Base-by-base conservation (phyloP, 257 asterid genomes). In the Gentiana straminea region DNA sequence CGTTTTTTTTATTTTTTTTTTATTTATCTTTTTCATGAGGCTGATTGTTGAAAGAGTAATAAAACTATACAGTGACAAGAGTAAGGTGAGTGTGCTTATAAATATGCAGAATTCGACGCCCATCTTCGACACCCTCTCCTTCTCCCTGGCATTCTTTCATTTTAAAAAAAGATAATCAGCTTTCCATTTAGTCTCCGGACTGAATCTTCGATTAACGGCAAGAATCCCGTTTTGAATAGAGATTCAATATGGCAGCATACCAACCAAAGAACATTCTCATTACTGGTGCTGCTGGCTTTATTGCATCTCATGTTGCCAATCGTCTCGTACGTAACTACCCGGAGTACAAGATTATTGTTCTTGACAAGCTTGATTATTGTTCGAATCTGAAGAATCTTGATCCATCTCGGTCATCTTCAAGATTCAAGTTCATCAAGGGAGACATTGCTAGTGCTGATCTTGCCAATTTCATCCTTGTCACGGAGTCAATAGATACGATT, bases 281-380 rank as follows among this genome's bases (percentile, higher is more conserved):
- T 49, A 83, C 92, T 8, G 92, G 92, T 49, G 92, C 92, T 44
- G 92, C 92, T 1, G 92, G 92, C 41, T 83, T 83, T 70, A 80
- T 83, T 36, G 92, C 92, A 1, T 80, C 80, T 15, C 92, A 83
- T 73, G 92, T 83, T 13, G 87, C 92, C 8, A 83, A 83, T 64
- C 73, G 83, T 73, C 87, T 83, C 4, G 68, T 80, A 57, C 64
- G 87, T 3, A 80, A 66, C 75, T 73, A 80, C 68, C 92, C 92
- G 0, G 74, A 75, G 2, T 83, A 83, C 75, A 83, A 80, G 64
- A 73, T 11, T 11, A 79, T 83, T 5, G 87, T 80, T 63, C 85
- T 83, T 9, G 92, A 83, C 81, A 83, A 83, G 36, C 92, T 83
- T 15, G 92, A 83, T 59, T 83, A 83, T 69, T 83, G 92, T 52